phyloP scores from a whole-genome alignment of 805 yeast genomes.

The Scheffersomyces stipitis region DNA sequence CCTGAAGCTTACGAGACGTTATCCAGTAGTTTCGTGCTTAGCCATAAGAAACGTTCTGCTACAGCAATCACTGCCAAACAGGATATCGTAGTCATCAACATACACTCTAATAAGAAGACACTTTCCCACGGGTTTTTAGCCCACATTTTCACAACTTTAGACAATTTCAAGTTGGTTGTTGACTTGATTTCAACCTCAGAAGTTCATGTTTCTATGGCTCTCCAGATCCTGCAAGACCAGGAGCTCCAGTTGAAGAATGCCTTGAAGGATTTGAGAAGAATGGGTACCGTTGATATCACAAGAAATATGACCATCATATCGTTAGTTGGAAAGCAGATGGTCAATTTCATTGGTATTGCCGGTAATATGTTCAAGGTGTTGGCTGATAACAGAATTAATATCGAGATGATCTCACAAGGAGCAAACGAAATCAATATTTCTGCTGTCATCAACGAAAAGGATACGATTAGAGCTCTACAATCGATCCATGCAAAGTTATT shows the following conservation, averaged over 20 bases:
- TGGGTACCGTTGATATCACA: slow-evolving; percentile 89
- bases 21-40: slow-evolving; percentile 33
- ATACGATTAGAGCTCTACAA: slow-evolving; percentile 81
- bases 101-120: slow-evolving; percentile 91
- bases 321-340: slow-evolving; percentile 95
- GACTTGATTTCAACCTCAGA: slow-evolving; percentile 96
- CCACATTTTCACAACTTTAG: slow-evolving; percentile 81
- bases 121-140: slow-evolving; percentile 95
- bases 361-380: slow-evolving; percentile 94
- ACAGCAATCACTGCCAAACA: slow-evolving; percentile 97
- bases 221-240: slow-evolving; percentile 71
- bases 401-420: slow-evolving; percentile 98
- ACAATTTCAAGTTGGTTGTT: slow-evolving; percentile 81
- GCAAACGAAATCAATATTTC: slow-evolving; percentile 97
- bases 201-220: slow-evolving; percentile 97
- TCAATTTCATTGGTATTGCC: slow-evolving; percentile 93
- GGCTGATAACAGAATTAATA: slow-evolving; percentile 88
- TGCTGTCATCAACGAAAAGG: slow-evolving; percentile 84
- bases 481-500: slow-evolving; percentile 79
- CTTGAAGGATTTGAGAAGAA: slow-evolving; percentile 68
- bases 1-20: slow-evolving; percentile 69
- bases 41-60: slow-evolving; percentile 62
- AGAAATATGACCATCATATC: slow-evolving; percentile 88
- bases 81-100: slow-evolving; percentile 86
- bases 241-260: slow-evolving; percentile 67